Evolutionary conservation across 83 land plant genomes (phyloP), one percentile per base, ranked within the genome.

Genomic region (Picea abies): DNA sequence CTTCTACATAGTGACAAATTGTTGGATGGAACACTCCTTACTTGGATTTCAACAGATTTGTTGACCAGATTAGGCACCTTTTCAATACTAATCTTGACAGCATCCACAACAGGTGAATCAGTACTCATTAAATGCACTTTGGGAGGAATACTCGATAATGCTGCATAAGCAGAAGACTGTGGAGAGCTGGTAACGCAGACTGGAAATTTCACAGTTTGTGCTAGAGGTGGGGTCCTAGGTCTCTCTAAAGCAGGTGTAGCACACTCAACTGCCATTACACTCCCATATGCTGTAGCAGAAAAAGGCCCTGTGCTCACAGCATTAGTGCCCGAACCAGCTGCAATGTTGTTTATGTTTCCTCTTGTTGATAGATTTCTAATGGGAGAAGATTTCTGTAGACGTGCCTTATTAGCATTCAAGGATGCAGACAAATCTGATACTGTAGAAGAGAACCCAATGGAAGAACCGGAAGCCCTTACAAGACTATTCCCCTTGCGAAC

Each of bases 401-500:
- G 5, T 25, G 20, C 63, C 62, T 84, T 71, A 4, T 60, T 63
- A 37, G 58, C 39, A n/a, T 29, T 72, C 62, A 39, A 39, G 63
- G 60, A 12, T 19, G 61, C 47, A 17, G 49, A 17, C 23, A 4
- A 60, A 77, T 52, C 15, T 49, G 83, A 56, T 29, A 47, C 25
- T 22, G n/a, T 76, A 56, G 77, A 60, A 41, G 52, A 32, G 72
- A 60, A 63, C 10, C 60, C 75, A 58, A 60, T 80, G 41, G 96
- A 72, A 79, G 91, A 49, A 20, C 17, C 6, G 52, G 90, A 63
- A 25, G 90, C 90, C 80, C 99, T 87, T 3, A 96, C 93, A 41
- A 94, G 90, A 71, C 94, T 93, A 77, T 94, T 91, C 26, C 97
- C 97, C 82, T 93, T 96, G 77, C 99, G 93, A 76, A 96, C 82